Base-by-base conservation (phyloP, 208 protist species). In the Leishmania amazonensis region DNA sequence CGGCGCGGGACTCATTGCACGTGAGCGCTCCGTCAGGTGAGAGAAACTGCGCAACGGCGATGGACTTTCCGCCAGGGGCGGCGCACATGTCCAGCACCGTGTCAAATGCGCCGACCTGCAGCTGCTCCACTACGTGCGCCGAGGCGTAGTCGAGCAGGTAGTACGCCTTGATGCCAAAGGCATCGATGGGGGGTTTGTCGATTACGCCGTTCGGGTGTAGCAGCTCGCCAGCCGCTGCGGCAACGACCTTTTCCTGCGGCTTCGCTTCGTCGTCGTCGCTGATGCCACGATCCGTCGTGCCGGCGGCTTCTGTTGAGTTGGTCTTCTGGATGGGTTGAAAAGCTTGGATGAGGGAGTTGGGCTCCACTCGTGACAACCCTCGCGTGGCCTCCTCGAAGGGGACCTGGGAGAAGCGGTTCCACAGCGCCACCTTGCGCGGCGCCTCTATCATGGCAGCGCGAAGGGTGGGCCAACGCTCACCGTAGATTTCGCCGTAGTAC, bases 1-100 rank as follows among this genome's bases (percentile, higher is more conserved):
- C 91, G 31, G 74, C 67, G 28, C 79, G 78, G 19, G 82, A 54
- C 76, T 98, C 94, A 85, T 98, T 98, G 40, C 86, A 83, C 53
- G 81, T 86, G n/a, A 98, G 84, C n/a, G 83, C 60, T 24, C 88
- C 94, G 73, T 93, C 88, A 0, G 80, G 84, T 19, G 87, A 92
- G 40, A 97, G 90, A 57, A 92, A 95, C 88, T 97, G 95, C 45
- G 88, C 81, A 42, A 97, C 93, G 21, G 90, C 91, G 8, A 97
- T 83, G 8, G 92, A 91, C 75, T 96, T 97, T 38, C 91, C 93
- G 24, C 94, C 95, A 0, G 91, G 88, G 2, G 90, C 94, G 6
- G 95, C 95, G 60, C 94, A 97, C 79, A 97, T 70, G 68, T 98
- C 95, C 21, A 98, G 87, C 45, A 97, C 95, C 21, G 84, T 83